Base-by-base conservation (phyloP, 176 grass and related monocot genomes). In the Zea luxurians region DNA sequence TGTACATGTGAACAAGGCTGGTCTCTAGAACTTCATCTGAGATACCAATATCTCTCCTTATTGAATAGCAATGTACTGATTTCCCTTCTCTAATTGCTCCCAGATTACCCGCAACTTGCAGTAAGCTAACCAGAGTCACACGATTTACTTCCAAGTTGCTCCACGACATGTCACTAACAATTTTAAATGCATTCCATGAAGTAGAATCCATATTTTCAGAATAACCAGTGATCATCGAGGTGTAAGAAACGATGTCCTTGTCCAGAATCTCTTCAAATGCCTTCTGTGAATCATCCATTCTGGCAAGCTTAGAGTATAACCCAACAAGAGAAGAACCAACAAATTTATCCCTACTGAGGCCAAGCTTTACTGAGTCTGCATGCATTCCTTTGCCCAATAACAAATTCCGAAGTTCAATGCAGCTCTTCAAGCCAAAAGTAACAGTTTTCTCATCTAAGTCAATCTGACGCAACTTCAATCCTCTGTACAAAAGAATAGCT, bases 401-500 rank as follows among this genome's bases (percentile, higher is more conserved):
- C 73, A 83, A 49, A 48, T 83, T 71, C 40, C 46, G 75, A n/a
- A 91, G 79, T 55, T 68, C 69, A 42, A 73, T 72, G 40, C 89
- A 91, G 81, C 86, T 85, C 71, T 91, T 91, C 70, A 91, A 83
- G 74, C 75, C 78, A 77, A 91, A 91, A 65, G 80, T 88, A 86
- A 91, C 52, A 62, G 50, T 44, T 80, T 78, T 83, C 54, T 47
- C 86, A 67, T 83, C 76, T 47, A 91, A 37, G 41, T 49, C 27
- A 61, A 86, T 48, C 35, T 43, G 64, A 6, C n/a, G 11, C 71
- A 38, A 35, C 80, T 80, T 91, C 54, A 88, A 61, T 15, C 60
- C 78, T 43, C 54, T 74, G 21, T 91, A 88, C 70, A 88, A 83
- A 78, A 58, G 6, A 74, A 86, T 81, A 80, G 61, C 83, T 76